Evolutionary conservation across 1,139 yeast species (phyloP).

Genomic region (Arxiozyma slooffiae): DNA sequence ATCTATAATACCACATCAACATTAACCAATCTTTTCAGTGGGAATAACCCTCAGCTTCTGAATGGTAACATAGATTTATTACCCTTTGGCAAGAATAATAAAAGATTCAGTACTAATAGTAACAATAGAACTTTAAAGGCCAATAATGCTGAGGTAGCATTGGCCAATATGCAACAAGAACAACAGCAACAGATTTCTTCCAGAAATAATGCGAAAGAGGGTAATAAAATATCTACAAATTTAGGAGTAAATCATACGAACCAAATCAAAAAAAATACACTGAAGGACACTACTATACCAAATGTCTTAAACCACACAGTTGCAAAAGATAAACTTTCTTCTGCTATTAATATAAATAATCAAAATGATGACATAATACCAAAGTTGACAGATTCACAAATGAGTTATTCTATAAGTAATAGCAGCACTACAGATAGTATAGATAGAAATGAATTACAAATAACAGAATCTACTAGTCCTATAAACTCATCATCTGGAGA

Average conservation of each 20-base stretch:
- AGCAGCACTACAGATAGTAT: background rate
- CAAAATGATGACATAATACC: background rate
- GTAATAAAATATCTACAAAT: background rate
- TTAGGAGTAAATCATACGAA: background rate
- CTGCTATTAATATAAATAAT: background rate
- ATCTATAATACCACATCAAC: background rate
- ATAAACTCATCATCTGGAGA: background rate
- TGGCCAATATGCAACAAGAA: conserved; percentile 25
- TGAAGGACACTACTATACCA: conserved; percentile 1
- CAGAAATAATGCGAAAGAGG: conserved; percentile 1
- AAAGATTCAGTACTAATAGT: background rate
- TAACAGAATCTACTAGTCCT: conserved; percentile 1
- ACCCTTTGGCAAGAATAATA: background rate
- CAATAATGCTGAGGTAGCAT: conserved; percentile 13
- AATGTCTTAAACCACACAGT: background rate
- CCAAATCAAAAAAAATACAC: conserved; percentile 3
- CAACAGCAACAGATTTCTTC: conserved; percentile 7
- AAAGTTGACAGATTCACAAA: background rate
- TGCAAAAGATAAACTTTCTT: background rate
- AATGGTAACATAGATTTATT: background rate
- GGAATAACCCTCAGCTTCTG: background rate
- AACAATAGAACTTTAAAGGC: conserved; percentile 7
- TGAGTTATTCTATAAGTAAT: background rate
- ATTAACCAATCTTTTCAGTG: background rate
- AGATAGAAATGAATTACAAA: conserved; percentile 2